These are phyloP conservation scores for Huiozyma naganishii DNA, from an alignment of 805 yeast genomes.

Conservation along the genomic window DNA sequence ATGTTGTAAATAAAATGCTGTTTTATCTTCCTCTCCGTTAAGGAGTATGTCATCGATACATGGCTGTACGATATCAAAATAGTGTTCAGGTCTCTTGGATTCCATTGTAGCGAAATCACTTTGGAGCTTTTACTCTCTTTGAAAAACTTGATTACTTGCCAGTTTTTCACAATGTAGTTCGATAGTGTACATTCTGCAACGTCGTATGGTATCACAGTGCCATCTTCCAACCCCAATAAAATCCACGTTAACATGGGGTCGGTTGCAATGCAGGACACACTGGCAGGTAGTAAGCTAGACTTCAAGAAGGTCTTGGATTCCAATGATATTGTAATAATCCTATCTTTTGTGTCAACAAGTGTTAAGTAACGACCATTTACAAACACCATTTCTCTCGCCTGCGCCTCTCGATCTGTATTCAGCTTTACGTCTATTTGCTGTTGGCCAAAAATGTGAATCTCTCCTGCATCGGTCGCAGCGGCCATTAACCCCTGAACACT, in stretches of 20 bases:
- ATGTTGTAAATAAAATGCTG: constrained; percentile 49
- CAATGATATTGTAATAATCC: constrained; percentile 59
- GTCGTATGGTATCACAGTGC: constrained; percentile 61
- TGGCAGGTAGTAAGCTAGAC: constrained; percentile 35
- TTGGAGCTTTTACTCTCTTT: constrained; percentile 43
- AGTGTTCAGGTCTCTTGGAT: constrained; percentile 81
- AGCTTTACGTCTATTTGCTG: constrained; percentile 65
- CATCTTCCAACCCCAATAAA: constrained; percentile 68
- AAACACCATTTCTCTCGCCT: constrained; percentile 49
- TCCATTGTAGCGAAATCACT: constrained; percentile 60
- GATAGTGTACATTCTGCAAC: constrained; percentile 69
- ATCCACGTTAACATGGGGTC: constrained; percentile 90
- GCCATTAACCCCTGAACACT: constrained; percentile 50
- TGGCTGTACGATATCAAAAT: constrained; percentile 63
- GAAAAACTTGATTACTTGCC: constrained; percentile 44
- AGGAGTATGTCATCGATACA: constrained; percentile 56
- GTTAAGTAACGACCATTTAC: constrained; percentile 75
- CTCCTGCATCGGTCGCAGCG: constrained; percentile 58
- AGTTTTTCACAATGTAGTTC: constrained; percentile 54
- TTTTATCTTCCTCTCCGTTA: constrained; percentile 49
- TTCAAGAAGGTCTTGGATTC: constrained; percentile 45
- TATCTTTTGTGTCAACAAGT: constrained; percentile 50
- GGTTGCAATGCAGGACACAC: constrained; percentile 52
- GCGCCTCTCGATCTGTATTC: constrained; percentile 38
- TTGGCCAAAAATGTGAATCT: constrained; percentile 74